phyloP scores from a whole-genome alignment of 257 asterid genomes.

The Forsythia viridissima region DNA sequence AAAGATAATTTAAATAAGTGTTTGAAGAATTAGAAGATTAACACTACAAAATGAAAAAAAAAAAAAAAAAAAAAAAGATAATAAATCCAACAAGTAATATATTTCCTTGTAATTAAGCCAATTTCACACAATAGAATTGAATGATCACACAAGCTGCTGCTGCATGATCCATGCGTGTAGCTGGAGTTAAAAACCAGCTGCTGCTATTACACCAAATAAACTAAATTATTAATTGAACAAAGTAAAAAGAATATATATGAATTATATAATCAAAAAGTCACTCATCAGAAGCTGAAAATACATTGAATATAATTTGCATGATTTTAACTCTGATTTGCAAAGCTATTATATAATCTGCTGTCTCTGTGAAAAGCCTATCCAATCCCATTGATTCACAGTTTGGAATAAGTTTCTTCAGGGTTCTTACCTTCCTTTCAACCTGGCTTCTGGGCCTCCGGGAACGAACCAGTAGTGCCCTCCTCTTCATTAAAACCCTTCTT shows the following conservation, averaged over 20 bases:
- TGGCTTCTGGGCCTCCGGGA: slow-evolving; percentile 13
- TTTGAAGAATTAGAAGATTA: no score
- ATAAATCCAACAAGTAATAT: background rate
- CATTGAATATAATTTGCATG: slow-evolving; percentile 57
- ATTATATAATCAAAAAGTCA: background rate
- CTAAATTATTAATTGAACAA: background rate
- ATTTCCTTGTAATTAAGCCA: background rate
- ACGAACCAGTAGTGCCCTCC: slow-evolving; percentile 38
- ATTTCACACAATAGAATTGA: background rate
- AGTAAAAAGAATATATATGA: background rate
- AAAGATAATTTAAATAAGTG: no score
- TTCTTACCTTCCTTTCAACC: slow-evolving; percentile 48
- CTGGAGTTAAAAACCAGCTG: background rate
- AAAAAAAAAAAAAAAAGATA: background rate
- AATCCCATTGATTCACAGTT: slow-evolving; percentile 43
- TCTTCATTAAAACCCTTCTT: slow-evolving; percentile 37
- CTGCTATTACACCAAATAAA: background rate
- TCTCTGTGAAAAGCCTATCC: slow-evolving; percentile 51
- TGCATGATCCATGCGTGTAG: background rate
- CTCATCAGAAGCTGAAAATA: slow-evolving; percentile 28
- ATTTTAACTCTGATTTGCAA: slow-evolving; percentile 52
- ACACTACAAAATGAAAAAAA: no score
- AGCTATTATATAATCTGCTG: slow-evolving; percentile 60
- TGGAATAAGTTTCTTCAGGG: slow-evolving; percentile 59
- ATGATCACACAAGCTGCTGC: background rate